These are phyloP conservation scores for Taphrina sp. DNA, from an alignment of 1,139 yeast genomes.

Conservation along the genomic window DNA sequence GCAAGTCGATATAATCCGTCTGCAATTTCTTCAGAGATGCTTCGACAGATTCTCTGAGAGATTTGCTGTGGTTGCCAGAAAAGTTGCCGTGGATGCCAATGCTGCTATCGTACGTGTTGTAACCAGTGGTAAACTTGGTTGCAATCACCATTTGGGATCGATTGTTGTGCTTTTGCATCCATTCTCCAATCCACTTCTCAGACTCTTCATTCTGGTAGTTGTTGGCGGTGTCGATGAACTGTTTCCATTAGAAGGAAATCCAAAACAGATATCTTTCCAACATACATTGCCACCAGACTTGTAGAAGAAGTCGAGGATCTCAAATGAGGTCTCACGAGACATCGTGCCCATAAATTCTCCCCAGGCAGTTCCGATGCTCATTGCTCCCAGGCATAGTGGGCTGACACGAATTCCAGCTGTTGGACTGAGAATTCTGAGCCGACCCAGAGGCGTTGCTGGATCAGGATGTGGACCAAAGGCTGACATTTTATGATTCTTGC, in stretches of 20 bases:
- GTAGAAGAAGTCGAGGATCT: constrained; percentile 39
- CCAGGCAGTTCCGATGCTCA: constrained; percentile 41
- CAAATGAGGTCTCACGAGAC: constrained; percentile 38
- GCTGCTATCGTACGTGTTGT: constrained; percentile 25
- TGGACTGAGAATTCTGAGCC: constrained; percentile 38
- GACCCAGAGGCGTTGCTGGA: constrained; percentile 38
- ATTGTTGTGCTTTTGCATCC: constrained; percentile 37
- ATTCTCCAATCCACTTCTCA: constrained; percentile 38
- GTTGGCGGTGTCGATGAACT: constrained; percentile 42
- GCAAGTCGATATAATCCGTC: constrained; percentile 38
- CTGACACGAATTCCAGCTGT: constrained; percentile 41
- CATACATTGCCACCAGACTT: constrained; percentile 41
- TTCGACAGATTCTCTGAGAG: constrained; percentile 34
- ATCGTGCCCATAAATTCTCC: constrained; percentile 37
- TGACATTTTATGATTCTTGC: constrained; percentile 9
- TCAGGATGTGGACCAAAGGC: constrained; percentile 36
- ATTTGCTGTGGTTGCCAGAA: constrained; percentile 36
- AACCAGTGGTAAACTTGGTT: constrained; percentile 38
- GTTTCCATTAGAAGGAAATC: no score
- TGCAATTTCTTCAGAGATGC: constrained; percentile 36
- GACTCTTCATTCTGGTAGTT: constrained; percentile 39
- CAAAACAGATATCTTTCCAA: no score
- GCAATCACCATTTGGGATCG: constrained; percentile 39
- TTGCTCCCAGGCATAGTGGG: constrained; percentile 41
- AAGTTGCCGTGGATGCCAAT: constrained; percentile 33